These are phyloP conservation scores for Jaenimonas drosophilae DNA, from an alignment of 208 protist genomes.

Conservation along the genomic window DNA sequence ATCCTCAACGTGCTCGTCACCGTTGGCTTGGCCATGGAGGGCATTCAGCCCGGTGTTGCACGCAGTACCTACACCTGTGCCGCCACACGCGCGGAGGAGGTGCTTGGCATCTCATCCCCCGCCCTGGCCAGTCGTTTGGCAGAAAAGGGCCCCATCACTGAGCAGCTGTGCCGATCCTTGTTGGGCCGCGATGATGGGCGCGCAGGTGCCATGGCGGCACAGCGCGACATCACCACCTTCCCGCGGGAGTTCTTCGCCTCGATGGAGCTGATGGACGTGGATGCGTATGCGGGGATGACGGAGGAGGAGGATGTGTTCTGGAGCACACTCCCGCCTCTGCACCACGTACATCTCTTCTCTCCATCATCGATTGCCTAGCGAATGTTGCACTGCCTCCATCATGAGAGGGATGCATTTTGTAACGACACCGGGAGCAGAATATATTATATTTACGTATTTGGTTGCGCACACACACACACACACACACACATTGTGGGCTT, in stretches of 20 bases:
- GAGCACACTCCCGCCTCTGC: conserved; percentile 21
- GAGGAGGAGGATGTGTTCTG: conserved; percentile 18
- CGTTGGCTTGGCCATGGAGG: conserved; percentile 41
- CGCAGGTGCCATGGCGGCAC: no score
- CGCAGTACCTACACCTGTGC: conserved; percentile 25
- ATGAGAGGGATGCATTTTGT: no score
- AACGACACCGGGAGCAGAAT: no score
- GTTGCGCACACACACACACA: no score
- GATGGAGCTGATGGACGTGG: conserved; percentile 11
- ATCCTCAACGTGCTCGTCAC: conserved; percentile 41
- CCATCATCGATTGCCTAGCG: no score
- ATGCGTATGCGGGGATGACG: no score
- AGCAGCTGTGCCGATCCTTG: no score
- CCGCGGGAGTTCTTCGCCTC: conserved; percentile 23
- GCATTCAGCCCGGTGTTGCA: conserved; percentile 24
- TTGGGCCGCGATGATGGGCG: no score
- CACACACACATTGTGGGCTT: no score
- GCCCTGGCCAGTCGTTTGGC: neutral
- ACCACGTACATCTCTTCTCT: conserved; percentile 26
- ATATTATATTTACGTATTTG: no score
- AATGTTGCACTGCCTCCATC: no score
- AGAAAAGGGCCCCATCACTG: no score
- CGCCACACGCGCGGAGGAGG: conserved; percentile 13
- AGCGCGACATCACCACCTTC: conserved; percentile 33
- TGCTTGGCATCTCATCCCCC: conserved; percentile 14